Base-by-base conservation (phyloP, 1,284 basidiomycete genomes). In the Wallemia mellicola region DNA sequence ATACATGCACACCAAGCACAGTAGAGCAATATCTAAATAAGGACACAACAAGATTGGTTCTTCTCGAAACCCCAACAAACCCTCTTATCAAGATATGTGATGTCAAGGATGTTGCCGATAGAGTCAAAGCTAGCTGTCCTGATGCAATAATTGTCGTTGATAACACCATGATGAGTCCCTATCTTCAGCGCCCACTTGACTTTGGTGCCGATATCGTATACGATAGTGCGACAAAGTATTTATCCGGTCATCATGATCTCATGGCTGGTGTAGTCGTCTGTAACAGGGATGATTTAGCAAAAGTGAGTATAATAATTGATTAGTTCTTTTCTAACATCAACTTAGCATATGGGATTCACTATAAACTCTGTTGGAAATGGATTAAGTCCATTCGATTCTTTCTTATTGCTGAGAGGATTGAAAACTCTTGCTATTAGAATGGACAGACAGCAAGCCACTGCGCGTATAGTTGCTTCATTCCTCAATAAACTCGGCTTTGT, bases 81-180 rank as follows among this genome's bases (percentile, higher is more conserved):
- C 94, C 94, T 22, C 76, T 98, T 30, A 78, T 98, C 64, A 95
- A 96, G 73, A 86, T 99, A 63, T 86, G 82, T 54, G 94, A 98
- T 71, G 76, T 98, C 60, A 81, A 81, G 11, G 75, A 74, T 26
- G 86, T 95, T 64, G 80, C 81, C 62, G 76, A 77, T 59, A 75
- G 83, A 64, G 84, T 92, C 63, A 86, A 89, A 68, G 79, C 81
- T 64, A 77, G 78, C 54, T 80, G 83, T 22, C 83, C 84, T 19
- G 76, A 83, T 65, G 88, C 88, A 0, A 68, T 92, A 65, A 74
- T 95, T 62, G 86, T 95, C 27, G 87, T 91, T 25, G 94, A 99
- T 72, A 99, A 99, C 71, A 98, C 94, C 63, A 98, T 98, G 94
- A 95, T 98, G 91, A 95, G 89, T 67, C 94, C 94, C 11, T 98